Percentiles rank a stretch among this genome's conserved stretches.
These are phyloP conservation scores for Euphrasia arctica DNA, from an alignment of 305 asterid species.

Conservation along the genomic window DNA sequence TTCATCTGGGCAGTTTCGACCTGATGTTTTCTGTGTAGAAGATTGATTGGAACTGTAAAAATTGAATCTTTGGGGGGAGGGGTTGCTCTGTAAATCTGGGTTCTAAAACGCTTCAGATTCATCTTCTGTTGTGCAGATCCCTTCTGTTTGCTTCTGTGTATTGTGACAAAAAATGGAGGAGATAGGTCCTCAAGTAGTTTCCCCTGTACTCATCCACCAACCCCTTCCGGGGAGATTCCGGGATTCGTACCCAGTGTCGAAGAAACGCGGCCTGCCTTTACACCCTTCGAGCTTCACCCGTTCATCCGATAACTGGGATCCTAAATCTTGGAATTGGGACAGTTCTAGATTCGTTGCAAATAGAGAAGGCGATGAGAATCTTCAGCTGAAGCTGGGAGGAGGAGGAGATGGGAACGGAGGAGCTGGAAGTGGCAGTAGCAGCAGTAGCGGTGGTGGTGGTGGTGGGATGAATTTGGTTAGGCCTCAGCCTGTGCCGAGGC, in stretches of 20 bases:
- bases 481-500: constrained; percentile 46
- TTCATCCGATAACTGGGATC: constrained; percentile 58
- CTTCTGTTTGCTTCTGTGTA: constrained; percentile 9
- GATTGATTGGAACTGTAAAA: not conserved
- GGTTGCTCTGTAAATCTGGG: constrained; percentile 12
- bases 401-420: constrained; percentile 31
- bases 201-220: constrained; percentile 53
- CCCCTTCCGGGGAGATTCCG: constrained; percentile 40
- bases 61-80: not conserved
- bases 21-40: constrained; percentile 16
- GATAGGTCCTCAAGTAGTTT: constrained; percentile 49
- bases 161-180: constrained; percentile 41
- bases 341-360: constrained; percentile 62
- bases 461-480: constrained; percentile 37
- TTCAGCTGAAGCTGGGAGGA: constrained; percentile 52
- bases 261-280: constrained; percentile 58
- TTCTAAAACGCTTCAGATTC: constrained; percentile 15
- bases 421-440: constrained; percentile 26
- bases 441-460: constrained; percentile 19
- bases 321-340: constrained; percentile 78
- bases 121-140: constrained; percentile 30
- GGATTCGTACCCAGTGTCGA: constrained; percentile 41
- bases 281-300: constrained; percentile 32
- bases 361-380: constrained; percentile 38
- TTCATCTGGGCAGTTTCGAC: constrained; percentile 9